Conservation (phyloP, 345 rosid species). For the Eucalyptus sp. region DNA sequence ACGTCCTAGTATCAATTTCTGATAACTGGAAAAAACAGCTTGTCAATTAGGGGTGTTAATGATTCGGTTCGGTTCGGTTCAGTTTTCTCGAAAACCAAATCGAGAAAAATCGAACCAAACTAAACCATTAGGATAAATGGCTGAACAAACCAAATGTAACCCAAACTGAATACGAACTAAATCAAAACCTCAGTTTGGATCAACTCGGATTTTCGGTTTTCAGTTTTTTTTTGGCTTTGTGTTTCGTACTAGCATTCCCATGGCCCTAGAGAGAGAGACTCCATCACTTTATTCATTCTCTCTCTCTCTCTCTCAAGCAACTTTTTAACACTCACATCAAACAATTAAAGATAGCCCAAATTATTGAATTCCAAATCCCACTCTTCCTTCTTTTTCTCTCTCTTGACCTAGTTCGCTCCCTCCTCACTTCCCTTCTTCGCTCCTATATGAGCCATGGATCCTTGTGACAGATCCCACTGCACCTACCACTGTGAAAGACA, state of each 20-base stretch:
- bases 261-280: neutral
- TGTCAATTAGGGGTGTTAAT: neutral
- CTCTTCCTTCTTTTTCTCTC: neutral
- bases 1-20: neutral
- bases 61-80: too few relatives aligned
- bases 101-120: too few relatives aligned
- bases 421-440: neutral
- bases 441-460: neutral
- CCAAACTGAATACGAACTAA: too few relatives aligned
- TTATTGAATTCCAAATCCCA: neutral
- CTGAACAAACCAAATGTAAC: too few relatives aligned
- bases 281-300: neutral
- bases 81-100: too few relatives aligned
- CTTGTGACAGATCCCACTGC: neutral
- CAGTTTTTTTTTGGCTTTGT: neutral
- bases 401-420: neutral
- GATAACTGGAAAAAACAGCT: neutral
- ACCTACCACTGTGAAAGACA: neutral
- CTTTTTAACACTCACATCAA: neutral
- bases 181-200: too few relatives aligned
- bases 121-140: too few relatives aligned
- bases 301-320: neutral
- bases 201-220: too few relatives aligned
- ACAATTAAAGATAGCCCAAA: neutral
- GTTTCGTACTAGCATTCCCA: neutral